Evolutionary conservation across 176 grass and related monocot genomes (phyloP), one percentile per base, ranked within the genome.

Genomic region (Carex cristatella): DNA sequence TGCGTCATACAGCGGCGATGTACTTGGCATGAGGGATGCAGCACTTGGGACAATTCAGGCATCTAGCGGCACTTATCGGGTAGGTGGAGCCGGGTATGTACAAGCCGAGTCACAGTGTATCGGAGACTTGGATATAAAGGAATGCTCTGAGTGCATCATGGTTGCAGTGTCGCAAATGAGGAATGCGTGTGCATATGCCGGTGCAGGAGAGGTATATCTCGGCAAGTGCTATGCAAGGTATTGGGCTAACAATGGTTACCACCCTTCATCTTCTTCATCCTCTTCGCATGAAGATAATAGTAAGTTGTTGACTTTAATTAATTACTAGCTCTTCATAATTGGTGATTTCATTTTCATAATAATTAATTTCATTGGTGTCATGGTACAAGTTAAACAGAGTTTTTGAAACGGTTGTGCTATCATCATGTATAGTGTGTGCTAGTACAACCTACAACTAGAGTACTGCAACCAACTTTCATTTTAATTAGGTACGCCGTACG

Each of bases 61-160:
- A 2, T 87, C 94, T 3, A 40, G 76, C 0, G 83, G 86, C 0
- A 23, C 87, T 7, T 97, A 87, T 88, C 89, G 94, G 10, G 89
- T 92, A 11, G 89, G 92, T 7, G 89, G 87, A 1, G 81, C 92
- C 0, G 95, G 89, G 35, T 90, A 91, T 88, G 90, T 97, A 76
- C 95, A 97, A 84, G 95, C 92, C 61, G 90, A 94, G 92, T 92
- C 95, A 49, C 95, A 97, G 86, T 97, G 95, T 83, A 85, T 92
- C 3, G 95, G 95, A 5, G 95, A 97, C 86, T 90, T 94, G 67
- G 81, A 78, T 65, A 37, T 78, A 10, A 85, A 94, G 71, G 84
- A 82, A 19, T 97, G 95, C 87, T 81, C 92, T 65, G 91, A 91
- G 79, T 97, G 95, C 86, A 84, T 97, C 42, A 70, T 87, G n/a